Percentiles rank a stretch among this genome's conserved stretches.
Conservation (phyloP, 129 eudicot genomes). For the Flaveria linearis region DNA sequence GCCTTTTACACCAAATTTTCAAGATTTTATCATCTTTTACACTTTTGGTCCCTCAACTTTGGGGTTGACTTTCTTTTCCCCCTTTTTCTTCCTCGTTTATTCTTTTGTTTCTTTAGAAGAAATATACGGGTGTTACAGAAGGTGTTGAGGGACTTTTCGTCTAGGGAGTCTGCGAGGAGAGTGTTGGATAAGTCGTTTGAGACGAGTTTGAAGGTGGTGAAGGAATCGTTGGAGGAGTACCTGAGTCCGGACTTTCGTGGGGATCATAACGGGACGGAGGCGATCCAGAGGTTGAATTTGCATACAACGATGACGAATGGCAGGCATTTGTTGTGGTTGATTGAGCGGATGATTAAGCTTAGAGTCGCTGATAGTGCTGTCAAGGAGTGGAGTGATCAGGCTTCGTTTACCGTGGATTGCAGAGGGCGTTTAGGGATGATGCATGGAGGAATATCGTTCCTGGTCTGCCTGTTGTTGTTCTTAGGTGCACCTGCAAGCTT, state of each 20-base stretch:
- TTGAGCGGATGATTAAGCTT: slow-evolving; percentile 95
- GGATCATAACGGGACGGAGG: slow-evolving; percentile 76
- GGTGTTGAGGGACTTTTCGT: slow-evolving; percentile 73
- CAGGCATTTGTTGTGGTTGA: slow-evolving; percentile 86
- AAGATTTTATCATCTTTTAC: no score
- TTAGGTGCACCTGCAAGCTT: slow-evolving; percentile 73
- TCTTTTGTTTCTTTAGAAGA: no score
- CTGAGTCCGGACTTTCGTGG: slow-evolving; percentile 90
- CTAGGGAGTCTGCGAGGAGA: slow-evolving; percentile 64
- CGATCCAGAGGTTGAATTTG: slow-evolving; percentile 85
- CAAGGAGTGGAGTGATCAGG: slow-evolving; percentile 83
- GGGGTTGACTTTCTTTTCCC: no score
- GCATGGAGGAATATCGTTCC: slow-evolving; percentile 89
- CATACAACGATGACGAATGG: slow-evolving; percentile 80
- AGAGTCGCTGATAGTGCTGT: slow-evolving; percentile 85
- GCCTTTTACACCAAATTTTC: no score
- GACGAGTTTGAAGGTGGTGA: slow-evolving; percentile 66
- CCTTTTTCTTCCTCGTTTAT: no score
- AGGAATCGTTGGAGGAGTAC: slow-evolving; percentile 78
- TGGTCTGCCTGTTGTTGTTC: slow-evolving; percentile 68
- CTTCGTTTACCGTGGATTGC: slow-evolving; percentile 68
- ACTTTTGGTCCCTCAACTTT: no score
- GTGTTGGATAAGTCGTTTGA: slow-evolving; percentile 75
- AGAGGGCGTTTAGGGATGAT: slow-evolving; percentile 84
- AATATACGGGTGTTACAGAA: no score